Evolutionary conservation across 495 filamentous ascomycete species (phyloP).

Genomic region (Pyrenopolyporus hunteri): DNA sequence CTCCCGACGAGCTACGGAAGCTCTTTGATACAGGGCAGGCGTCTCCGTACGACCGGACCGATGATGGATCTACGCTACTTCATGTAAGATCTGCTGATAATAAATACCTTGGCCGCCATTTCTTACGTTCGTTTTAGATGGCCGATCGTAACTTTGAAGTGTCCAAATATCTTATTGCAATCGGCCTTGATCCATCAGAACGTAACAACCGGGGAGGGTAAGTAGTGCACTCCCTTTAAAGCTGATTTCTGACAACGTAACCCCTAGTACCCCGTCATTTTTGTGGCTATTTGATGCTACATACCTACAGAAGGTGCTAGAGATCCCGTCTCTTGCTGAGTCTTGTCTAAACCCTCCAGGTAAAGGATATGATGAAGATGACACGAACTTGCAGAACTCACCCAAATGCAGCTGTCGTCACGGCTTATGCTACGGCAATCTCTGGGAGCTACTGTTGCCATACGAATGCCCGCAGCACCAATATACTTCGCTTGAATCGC

Average conservation of each 20-base stretch:
- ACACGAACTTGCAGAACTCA: no score
- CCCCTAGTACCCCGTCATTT: no score
- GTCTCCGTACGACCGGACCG: constrained; percentile 12
- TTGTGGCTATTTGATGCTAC: no score
- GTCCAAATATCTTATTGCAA: constrained; percentile 2
- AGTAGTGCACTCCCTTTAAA: background rate
- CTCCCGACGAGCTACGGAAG: constrained; percentile 8
- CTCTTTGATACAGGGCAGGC: constrained; percentile 21
- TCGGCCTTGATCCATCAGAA: background rate
- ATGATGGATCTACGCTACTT: background rate
- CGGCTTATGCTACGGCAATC: background rate
- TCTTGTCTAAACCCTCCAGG: background rate
- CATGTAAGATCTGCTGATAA: constrained; percentile 1
- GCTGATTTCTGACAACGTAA: background rate
- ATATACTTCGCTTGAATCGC: constrained; percentile 3
- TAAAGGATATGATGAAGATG: no score
- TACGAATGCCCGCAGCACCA: constrained; percentile 12
- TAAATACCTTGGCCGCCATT: background rate
- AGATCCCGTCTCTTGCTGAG: background rate
- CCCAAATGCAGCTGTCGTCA: background rate
- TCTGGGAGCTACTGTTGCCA: constrained; percentile 9
- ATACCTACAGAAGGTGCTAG: no score
- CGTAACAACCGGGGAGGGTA: no score
- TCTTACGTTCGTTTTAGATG: background rate
- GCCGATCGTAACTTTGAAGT: background rate